Conservation (phyloP, 1,284 basidiomycete genomes). For the Trametes polyzona region DNA sequence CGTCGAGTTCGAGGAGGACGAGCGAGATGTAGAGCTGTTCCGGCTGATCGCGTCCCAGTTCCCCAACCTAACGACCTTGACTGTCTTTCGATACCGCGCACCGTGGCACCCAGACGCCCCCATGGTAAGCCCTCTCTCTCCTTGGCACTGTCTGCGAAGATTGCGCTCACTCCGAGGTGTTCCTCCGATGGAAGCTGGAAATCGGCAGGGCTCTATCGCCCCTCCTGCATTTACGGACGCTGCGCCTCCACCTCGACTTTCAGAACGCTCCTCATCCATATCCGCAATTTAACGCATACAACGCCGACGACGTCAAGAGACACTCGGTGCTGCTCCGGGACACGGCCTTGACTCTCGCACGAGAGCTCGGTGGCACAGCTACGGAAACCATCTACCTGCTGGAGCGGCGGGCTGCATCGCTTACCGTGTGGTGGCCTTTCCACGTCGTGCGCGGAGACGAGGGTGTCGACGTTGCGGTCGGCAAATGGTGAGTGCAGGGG, state of each 20-base stretch:
- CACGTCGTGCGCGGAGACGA: background rate
- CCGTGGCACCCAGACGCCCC: background rate
- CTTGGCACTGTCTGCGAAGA: no score
- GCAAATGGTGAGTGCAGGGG: no score
- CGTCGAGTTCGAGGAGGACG: background rate
- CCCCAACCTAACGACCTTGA: background rate
- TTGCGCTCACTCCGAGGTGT: no score
- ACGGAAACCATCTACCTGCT: background rate
- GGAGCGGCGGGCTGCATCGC: background rate
- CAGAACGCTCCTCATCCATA: background rate
- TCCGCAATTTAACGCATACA: background rate
- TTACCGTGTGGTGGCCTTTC: background rate
- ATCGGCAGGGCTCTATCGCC: background rate
- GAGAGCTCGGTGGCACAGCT: background rate
- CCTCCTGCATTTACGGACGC: background rate
- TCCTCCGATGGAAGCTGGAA: background rate
- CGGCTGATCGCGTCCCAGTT: background rate
- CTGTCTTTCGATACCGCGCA: background rate
- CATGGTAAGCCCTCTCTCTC: background rate
- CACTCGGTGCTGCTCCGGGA: background rate
- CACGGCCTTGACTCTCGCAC: background rate
- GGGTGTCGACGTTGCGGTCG: background rate
- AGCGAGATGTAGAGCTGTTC: background rate
- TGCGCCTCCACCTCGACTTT: slow-evolving; percentile 1
- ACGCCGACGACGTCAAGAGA: background rate